phyloP scores from a whole-genome alignment of 805 yeast species.

The Cyberlindnera mrakii region DNA sequence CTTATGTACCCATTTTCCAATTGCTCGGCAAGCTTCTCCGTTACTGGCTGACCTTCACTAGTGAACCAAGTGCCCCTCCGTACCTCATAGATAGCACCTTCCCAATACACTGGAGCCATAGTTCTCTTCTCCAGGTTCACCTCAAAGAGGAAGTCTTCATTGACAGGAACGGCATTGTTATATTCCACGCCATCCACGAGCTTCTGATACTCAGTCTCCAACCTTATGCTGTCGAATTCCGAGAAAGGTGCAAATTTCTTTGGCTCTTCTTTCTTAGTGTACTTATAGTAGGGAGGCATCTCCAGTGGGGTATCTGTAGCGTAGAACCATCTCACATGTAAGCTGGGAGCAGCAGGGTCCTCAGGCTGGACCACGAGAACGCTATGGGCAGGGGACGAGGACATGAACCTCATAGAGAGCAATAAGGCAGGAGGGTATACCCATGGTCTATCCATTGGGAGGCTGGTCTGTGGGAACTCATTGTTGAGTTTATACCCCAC shows the following conservation, averaged over 20 bases:
- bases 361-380: not conserved
- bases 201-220: slow-evolving; percentile 39
- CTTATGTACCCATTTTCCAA: slow-evolving; percentile 51
- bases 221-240: slow-evolving; percentile 47
- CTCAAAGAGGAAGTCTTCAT: slow-evolving; percentile 73
- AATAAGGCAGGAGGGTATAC: slow-evolving; percentile 1
- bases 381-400: not conserved
- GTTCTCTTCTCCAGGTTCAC: slow-evolving; percentile 55
- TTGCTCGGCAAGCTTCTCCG: slow-evolving; percentile 41
- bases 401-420: not conserved
- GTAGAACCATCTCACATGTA: slow-evolving; percentile 59
- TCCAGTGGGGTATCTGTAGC: slow-evolving; percentile 72
- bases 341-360: slow-evolving; percentile 13
- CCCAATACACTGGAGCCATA: slow-evolving; percentile 76
- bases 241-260: slow-evolving; percentile 65
- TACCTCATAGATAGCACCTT: slow-evolving; percentile 78
- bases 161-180: slow-evolving; percentile 45
- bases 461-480: not conserved
- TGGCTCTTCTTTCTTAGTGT: slow-evolving; percentile 45
- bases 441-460: slow-evolving; percentile 1
- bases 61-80: slow-evolving; percentile 84
- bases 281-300: slow-evolving; percentile 58
- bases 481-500: too few species aligned
- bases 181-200: slow-evolving; percentile 1
- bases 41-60: slow-evolving; percentile 49